Percentiles rank a stretch among this genome's conserved stretches.
Conservation (phyloP, 2,329 filamentous ascomycete species). For the Lachnellula cervina region DNA sequence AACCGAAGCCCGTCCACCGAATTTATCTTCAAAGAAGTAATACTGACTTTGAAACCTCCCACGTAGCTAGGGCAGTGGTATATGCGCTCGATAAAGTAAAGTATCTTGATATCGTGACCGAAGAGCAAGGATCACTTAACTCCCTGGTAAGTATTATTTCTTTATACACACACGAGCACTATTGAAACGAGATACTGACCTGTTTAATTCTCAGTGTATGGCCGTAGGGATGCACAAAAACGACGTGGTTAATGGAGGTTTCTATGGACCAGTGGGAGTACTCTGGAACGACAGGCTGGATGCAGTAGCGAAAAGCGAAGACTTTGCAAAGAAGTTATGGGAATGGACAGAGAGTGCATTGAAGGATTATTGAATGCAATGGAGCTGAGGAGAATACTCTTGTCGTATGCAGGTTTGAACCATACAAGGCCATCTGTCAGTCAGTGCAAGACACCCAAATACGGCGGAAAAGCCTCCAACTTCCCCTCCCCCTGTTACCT, state of each 20-base stretch:
- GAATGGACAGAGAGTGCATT: slow-evolving; percentile 32
- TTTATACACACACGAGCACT: too few relatives aligned
- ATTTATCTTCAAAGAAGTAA: too few relatives aligned
- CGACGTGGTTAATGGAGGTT: slow-evolving; percentile 28
- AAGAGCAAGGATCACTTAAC: slow-evolving; percentile 34
- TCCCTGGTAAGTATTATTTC: slow-evolving; percentile 25
- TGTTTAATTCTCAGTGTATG: slow-evolving; percentile 31
- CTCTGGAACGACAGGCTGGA: slow-evolving; percentile 24
- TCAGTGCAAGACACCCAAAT: too few relatives aligned
- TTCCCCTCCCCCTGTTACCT: too few relatives aligned
- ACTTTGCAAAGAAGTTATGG: slow-evolving; percentile 35
- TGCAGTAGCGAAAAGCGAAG: slow-evolving; percentile 23
- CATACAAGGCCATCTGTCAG: background rate
- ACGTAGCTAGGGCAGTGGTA: background rate
- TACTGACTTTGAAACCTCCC: background rate
- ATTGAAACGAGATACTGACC: background rate
- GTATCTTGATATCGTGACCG: background rate
- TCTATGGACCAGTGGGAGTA: slow-evolving; percentile 34
- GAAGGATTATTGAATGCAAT: background rate
- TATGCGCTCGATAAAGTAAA: background rate
- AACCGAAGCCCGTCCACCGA: background rate
- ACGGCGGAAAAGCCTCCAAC: too few relatives aligned
- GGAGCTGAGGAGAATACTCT: background rate
- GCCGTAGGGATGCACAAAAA: slow-evolving; percentile 31
- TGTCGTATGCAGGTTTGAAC: background rate